Base-by-base conservation (phyloP, 352 stramenopile genomes). In the Phytophthora lateralis region DNA sequence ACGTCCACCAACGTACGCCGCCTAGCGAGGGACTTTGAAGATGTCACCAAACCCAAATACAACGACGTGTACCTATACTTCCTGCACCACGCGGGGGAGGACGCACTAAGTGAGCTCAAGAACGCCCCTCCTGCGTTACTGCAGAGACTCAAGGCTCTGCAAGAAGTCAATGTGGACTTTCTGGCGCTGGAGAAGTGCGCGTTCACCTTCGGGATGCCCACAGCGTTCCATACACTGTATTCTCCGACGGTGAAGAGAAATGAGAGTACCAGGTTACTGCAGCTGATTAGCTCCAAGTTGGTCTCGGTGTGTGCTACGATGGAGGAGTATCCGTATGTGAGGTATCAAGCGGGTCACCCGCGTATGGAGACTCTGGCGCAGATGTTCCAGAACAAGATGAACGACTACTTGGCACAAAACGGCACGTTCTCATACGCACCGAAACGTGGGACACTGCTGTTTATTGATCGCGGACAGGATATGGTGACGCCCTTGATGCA, bases 111-210 rank as follows among this genome's bases (percentile, higher is more conserved):
- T 2, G 81, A 92, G 67, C 89, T 98, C 39, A 97, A 98, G 63
- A 73, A 81, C 42, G 89, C 88, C 21, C 55, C 72, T 11, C 47
- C 71, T 11, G 79, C 77, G 20, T 73, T 99, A 5, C 59, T 98
- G 1, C 86, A 76, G 15, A 70, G 82, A 30, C 68, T 98, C 0
- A 85, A 83, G 17, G 91, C 86, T 12, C 84, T 99, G 5, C 84
- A 95, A 29, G 97, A 99, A 71, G 86, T 99, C 14, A 98, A 99
- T 66, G 71, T 98, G 6, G 93, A 99, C 74, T 99, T 98, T 73
- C 75, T 99, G 45, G 89, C 95, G 4, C 76, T 97, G 26, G 96
- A 99, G 64, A 88, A 95, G 47, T 90, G 95, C 45, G 85, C 90
- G 0, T 99, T 98, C 71, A 95, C 96, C 50, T 89, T 99, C 14